phyloP scores from a whole-genome alignment of 2,329 filamentous ascomycete genomes.

The Trichoderma asperellum region DNA sequence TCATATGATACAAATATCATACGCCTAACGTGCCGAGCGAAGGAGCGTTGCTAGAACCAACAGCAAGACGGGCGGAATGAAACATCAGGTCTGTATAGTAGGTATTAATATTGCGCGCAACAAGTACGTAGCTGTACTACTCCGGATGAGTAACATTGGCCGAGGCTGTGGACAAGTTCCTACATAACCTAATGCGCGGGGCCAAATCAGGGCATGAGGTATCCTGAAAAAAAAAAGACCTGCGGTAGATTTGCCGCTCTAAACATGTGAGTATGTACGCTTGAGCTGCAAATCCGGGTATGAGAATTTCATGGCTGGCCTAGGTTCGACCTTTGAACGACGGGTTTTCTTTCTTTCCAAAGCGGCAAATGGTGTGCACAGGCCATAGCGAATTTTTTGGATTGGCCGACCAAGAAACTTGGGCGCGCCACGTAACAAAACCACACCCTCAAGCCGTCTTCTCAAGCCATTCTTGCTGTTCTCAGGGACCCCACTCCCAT shows the following conservation, averaged over 20 bases:
- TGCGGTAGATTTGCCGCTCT: background rate
- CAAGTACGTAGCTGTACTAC: conserved; percentile 20
- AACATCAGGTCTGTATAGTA: background rate
- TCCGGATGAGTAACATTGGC: conserved; percentile 26
- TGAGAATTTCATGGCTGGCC: background rate
- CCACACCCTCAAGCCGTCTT: conserved; percentile 18
- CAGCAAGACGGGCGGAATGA: conserved; percentile 14
- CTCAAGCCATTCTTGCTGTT: background rate
- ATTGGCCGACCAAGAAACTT: conserved; percentile 26
- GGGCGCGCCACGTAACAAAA: conserved; percentile 11
- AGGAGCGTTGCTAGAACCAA: conserved; percentile 14
- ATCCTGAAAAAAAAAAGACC: background rate
- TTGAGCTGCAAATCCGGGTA: background rate
- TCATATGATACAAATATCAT: conserved; percentile 27
- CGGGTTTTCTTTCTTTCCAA: background rate
- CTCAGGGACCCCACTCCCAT: conserved; percentile 15
- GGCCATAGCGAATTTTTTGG: conserved; percentile 30
- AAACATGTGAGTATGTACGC: background rate
- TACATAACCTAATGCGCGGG: conserved; percentile 29
- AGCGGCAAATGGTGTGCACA: conserved; percentile 29
- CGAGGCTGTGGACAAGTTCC: conserved; percentile 23
- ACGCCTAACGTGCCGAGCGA: conserved; percentile 12
- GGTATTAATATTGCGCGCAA: background rate
- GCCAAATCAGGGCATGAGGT: conserved; percentile 29
- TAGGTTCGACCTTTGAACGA: background rate